Base-by-base conservation (phyloP, 306 rosid species). In the Rosa rugosa region DNA sequence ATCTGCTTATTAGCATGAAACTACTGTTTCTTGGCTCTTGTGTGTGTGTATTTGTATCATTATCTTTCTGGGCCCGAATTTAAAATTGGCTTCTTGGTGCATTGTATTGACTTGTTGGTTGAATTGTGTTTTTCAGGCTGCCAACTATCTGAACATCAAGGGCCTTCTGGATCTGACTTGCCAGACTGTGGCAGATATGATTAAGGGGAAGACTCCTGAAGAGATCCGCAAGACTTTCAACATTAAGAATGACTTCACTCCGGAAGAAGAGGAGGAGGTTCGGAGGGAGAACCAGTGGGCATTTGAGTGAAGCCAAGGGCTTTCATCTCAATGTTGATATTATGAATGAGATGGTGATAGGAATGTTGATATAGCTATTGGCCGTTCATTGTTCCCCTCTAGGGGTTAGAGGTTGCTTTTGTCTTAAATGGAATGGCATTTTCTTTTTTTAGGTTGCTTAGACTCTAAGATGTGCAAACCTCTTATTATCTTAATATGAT, bases 261-360 rank as follows among this genome's bases (percentile, higher is more conserved):
- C 81, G 2, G 74, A 69, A 65, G 88, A 79, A 49, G 90, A 86
- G 71, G 82, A 72, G 45, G 83, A 75, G 50, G 36, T 72, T n/a
- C 73, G 59, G 1, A 75, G 42, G 42, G 76, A 53, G 77, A 38
- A 40, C 36, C 46, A 69, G 34, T 79, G 80, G 84, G 73, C 84
- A 3, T 72, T 72, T 49, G 42, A 76, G 62, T 79, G 46, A 65
- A 65, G 45, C 46, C 13, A 5, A 6, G 4, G 70, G 23, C 70
- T 38, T 65, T 65, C 13, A 34, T 65, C 46, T 38, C 46, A 36
- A 36, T 65, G 70, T 65, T 63, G 69, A 63, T 63, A 63, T 31
- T 62, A 11, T 25, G 17, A 13, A 63, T 13, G 42, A 31, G 69
- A 13, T 31, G 42, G 7, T 31, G 20, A 2, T 63, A 63, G 46